Evolutionary conservation across 495 filamentous ascomycete genomes (phyloP), one percentile per base, ranked within the genome.

Genomic region (Trichoderma asperelloides): DNA sequence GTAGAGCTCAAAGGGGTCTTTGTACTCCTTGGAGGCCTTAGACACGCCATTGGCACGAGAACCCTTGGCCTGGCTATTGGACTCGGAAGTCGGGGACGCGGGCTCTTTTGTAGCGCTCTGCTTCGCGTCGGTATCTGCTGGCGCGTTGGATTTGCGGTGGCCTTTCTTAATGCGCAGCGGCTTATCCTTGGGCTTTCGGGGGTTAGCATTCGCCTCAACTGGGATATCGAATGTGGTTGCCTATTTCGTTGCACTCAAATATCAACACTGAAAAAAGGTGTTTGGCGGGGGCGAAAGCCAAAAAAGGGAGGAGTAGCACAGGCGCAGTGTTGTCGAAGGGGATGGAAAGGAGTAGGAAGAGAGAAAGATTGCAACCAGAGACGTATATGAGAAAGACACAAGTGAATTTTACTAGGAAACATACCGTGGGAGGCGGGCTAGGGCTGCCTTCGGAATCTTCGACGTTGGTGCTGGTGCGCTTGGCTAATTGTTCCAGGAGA

Each of bases 121-220:
- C 21, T 64, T 64, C 65, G 78, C 77, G 66, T 82, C 80, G 66
- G 78, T 80, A 71, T 64, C 62, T 12, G 33, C 62, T 23, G 62
- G 62, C 9, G 62, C 66, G 23, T 33, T 55, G 64, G 82, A 78
- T 74, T 85, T 85, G 41, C 84, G 74, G 66, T 85, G 89, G 40
- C 89, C 88, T 62, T 93, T 89, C 82, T 97, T 97, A 39, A 88
- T 87, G 67, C 93, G 90, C 64, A 96, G 82, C 18, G 93, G 93
- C 69, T 95, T 93, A 76, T 96, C 92, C 78, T 94, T 88, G 18
- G 92, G 92, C 92, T 96, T 65, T 70, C 33, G 67, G 63, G 47
- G 69, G 45, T 55, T 71, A 41, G 68, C 49, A 25, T 65, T 47
- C 16, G 67, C 39, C 27, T 71, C 64, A 62, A 65, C 37, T 64